These are phyloP conservation scores for Ustilago shanxiensis DNA, from an alignment of 1,284 basidiomycete species.

Conservation along the genomic window DNA sequence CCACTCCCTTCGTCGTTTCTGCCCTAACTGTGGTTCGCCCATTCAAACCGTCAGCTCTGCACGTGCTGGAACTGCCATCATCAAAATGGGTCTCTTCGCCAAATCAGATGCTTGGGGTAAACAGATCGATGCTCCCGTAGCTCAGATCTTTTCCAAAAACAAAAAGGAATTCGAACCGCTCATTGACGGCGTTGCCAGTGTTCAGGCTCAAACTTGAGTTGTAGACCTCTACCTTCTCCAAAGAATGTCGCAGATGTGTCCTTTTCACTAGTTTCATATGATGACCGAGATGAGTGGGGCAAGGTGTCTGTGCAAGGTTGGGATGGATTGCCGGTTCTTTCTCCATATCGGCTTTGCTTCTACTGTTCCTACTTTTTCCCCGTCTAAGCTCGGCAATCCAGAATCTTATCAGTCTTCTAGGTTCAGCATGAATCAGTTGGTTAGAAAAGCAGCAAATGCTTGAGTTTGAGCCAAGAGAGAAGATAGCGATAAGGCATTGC, in stretches of 20 bases:
- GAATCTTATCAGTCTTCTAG: no score
- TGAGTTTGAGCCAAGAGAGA: neutral
- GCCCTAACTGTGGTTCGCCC: constrained; percentile 25
- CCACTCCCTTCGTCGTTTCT: constrained; percentile 25
- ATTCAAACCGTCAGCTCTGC: constrained; percentile 19
- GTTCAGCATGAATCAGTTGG: no score
- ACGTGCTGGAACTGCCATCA: constrained; percentile 15
- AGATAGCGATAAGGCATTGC: neutral
- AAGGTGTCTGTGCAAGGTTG: no score
- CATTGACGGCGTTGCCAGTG: constrained; percentile 16
- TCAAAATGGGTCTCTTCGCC: constrained; percentile 46
- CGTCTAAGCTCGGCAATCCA: no score
- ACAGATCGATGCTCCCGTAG: constrained; percentile 13
- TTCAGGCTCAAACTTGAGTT: neutral
- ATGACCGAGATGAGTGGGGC: no score
- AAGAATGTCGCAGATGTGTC: neutral
- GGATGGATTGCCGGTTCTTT: no score
- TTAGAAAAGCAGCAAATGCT: no score
- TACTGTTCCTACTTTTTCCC: no score
- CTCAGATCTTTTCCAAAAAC: constrained; percentile 29
- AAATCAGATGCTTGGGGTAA: constrained; percentile 14
- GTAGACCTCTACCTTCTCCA: no score
- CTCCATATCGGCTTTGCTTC: no score
- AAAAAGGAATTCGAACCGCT: constrained; percentile 30
- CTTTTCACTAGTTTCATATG: no score